Percentiles rank a stretch among this genome's conserved stretches.
Conservation (phyloP, 2,329 filamentous ascomycete species). For the Penicillium freii region DNA sequence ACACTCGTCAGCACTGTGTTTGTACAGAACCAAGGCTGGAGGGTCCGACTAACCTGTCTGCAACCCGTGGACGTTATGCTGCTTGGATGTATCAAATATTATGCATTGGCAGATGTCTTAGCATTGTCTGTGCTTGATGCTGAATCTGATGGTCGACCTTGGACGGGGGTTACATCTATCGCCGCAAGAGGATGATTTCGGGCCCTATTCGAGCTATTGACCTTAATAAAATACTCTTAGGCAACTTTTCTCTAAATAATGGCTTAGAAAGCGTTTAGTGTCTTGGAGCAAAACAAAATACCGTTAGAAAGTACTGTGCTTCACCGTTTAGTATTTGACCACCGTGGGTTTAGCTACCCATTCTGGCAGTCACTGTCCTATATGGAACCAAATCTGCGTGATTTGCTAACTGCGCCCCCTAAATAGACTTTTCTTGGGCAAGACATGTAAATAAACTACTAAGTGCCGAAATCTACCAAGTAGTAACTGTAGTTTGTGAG, state of each 20-base stretch:
- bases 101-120: neutral
- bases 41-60: neutral
- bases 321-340: neutral
- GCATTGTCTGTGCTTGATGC: neutral
- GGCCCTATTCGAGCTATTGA: neutral
- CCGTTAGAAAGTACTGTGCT: neutral
- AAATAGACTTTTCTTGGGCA: too few species aligned
- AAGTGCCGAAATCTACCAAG: neutral
- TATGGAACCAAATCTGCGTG: neutral
- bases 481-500: neutral
- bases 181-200: neutral
- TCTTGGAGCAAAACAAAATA: neutral
- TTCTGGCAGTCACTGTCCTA: neutral
- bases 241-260: neutral
- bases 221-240: neutral
- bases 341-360: neutral
- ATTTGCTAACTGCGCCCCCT: neutral
- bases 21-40: slow-evolving; percentile 8
- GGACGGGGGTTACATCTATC: too few species aligned
- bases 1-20: slow-evolving; percentile 22
- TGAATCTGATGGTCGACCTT: neutral
- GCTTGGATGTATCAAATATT: neutral
- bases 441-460: neutral
- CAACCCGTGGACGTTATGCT: neutral
- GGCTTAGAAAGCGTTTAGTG: too few species aligned